Base-by-base conservation (phyloP, 2,329 filamentous ascomycete genomes). In the Arthrobotrys sinensis region DNA sequence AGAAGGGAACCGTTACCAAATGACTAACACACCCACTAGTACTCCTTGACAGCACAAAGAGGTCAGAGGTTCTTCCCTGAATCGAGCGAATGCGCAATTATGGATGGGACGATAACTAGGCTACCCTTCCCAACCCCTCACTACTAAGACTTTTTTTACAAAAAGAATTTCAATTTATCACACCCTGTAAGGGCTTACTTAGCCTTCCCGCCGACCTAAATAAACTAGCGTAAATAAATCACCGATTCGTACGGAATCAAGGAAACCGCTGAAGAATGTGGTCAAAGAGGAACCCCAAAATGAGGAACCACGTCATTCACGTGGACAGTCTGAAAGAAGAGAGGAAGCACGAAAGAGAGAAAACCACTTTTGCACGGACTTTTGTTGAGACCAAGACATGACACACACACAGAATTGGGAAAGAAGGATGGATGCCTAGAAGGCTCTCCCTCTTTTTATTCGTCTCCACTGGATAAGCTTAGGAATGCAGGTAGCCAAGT, bases 401-500 rank as follows among this genome's bases (percentile, higher is more conserved):
- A 69, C n/a, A 11, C 19, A 24, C 21, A n/a, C 46, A 38, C 50
- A 53, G 24, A 43, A 60, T 60, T 60, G 19, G 55, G 28, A 19
- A 6, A 40, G 11, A 21, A 14, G 14, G 12, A 55, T 70, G 66
- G 66, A 38, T 62, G 66, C 66, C 66, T 70, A 70, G 66, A 16
- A 21, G 10, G 28, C 16, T 21, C 10, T n/a, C 14, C 34, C 8
- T 60, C 34, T 60, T 28, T 21, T 19, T 24, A 14, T 28, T 52
- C 16, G 11, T 28, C 14, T 24, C 11, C 40, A 48, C 32, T 14
- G 46, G 46, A 38, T 36, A 36, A 12, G 21, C 53, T 52, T 5
- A 62, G 66, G 66, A 70, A 70, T 70, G 66, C 43, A 36, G 32
- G 53, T 70, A 40, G 53, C 16, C 28, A 62, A 28, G 63, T 19